Conservation (phyloP, 1,284 basidiomycete species). For the Ustilago hordei region DNA sequence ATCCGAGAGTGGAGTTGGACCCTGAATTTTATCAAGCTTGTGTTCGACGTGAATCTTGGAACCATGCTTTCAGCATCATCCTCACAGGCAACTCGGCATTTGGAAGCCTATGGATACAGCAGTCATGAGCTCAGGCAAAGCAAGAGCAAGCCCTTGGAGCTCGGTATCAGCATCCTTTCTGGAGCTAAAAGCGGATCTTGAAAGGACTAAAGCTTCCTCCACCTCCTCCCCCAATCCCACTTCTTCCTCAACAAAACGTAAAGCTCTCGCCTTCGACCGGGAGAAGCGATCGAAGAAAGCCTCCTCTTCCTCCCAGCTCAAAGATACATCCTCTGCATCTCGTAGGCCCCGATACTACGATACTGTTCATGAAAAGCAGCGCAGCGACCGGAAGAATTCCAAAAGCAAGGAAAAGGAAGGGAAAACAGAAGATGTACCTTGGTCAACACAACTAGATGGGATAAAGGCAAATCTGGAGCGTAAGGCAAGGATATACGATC, state of each 20-base stretch:
- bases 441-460: constrained; percentile 73
- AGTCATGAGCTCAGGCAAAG: neutral
- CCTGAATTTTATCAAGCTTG: neutral
- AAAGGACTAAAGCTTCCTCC: constrained; percentile 29
- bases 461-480: constrained; percentile 77
- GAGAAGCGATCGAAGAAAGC: constrained; percentile 1
- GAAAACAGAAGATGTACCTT: neutral
- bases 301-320: constrained; percentile 5
- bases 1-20: constrained; percentile 11
- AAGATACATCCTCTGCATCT: neutral
- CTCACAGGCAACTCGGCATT: neutral
- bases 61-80: constrained; percentile 1
- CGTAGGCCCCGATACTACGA: neutral
- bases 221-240: constrained; percentile 1
- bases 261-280: neutral
- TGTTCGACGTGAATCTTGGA: neutral
- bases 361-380: neutral
- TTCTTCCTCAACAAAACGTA: constrained; percentile 13
- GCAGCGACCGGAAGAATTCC: neutral
- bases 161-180: constrained; percentile 41
- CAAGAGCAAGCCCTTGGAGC: constrained; percentile 6
- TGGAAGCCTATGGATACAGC: no score
- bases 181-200: constrained; percentile 51
- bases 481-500: constrained; percentile 85
- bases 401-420: neutral